Conservation (phyloP, 768 basidiomycete species). For the Phaffia tasmanica region DNA sequence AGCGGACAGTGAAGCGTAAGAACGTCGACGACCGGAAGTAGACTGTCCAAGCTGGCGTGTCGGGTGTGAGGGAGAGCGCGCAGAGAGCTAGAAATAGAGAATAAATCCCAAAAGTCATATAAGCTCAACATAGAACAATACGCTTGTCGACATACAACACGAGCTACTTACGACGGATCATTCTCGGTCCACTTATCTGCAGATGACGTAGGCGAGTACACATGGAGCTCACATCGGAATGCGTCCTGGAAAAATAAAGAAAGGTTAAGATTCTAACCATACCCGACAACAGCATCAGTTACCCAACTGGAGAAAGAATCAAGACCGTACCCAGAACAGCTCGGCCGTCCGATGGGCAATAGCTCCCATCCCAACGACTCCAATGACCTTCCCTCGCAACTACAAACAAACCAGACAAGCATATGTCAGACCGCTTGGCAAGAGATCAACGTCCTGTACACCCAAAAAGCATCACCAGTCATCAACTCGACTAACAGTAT, state of each 20-base stretch:
- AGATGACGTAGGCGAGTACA: conserved; percentile 18
- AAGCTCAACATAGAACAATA: conserved; percentile 37
- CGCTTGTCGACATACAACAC: neutral
- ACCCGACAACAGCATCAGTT: too few species aligned
- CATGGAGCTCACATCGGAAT: conserved; percentile 15
- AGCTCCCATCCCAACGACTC: conserved; percentile 25
- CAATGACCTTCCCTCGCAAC: conserved; percentile 13
- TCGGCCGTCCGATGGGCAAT: conserved; percentile 15
- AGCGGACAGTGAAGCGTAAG: conserved; percentile 55
- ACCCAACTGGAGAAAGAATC: neutral
- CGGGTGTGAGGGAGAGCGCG: conserved; percentile 48
- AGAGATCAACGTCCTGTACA: too few species aligned
- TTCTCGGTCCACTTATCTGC: neutral
- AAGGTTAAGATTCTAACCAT: too few species aligned
- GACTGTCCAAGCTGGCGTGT: conserved; percentile 50
- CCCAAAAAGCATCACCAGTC: too few species aligned
- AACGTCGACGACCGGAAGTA: conserved; percentile 49
- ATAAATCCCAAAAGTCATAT: conserved; percentile 47
- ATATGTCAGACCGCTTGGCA: too few species aligned
- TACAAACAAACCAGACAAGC: too few species aligned
- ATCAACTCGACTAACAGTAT: too few species aligned
- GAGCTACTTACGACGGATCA: neutral
- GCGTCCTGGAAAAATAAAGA: neutral
- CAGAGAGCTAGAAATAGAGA: neutral
- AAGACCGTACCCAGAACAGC: conserved; percentile 19